Evolutionary conservation across 441 rosid genomes (phyloP), one percentile per base, ranked within the genome.

Genomic region (Populus tomentosa): DNA sequence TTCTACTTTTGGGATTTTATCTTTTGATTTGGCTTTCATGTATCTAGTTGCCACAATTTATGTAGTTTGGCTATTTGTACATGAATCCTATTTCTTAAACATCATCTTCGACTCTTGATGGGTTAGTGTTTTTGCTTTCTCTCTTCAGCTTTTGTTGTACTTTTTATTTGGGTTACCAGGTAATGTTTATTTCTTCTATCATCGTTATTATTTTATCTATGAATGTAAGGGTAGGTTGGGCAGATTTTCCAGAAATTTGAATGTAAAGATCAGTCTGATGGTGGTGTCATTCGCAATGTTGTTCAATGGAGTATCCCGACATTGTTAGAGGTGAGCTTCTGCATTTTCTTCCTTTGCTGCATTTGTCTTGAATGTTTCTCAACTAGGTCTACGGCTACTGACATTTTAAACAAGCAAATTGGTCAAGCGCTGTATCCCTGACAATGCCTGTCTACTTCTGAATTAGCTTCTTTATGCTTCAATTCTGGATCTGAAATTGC

Each of bases 161-260:
- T n/a, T 69, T 69, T 26, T 71, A 10, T 18, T 18, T 50, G 50
- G 61, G 61, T 53, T 14, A 53, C 61, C 61, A 53, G 2, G 61
- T 16, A 14, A 18, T 53, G n/a, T 53, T 16, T 53, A 16, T 16
- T 6, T 53, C 61, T 53, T 53, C n/a, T 5, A 16, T 16, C 61
- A 53, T 53, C n/a, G 61, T 67, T 28, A 32, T 79, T 28, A 61
- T n/a, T 68, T 75, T 42, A 70, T 84, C 74, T 38, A 61, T 73
- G 70, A 56, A 73, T 79, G 63, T 74, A 75, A 78, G 67, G 26
- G 70, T 86, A 95, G 97, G 92, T 93, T 71, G 98, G 99, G 67
- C 98, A 92, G 88, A 87, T 95, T 75, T 95, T 83, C 71, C 95
- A 90, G 87, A 93, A 92, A 80, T 93, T 95, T 73, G 90, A 89